Evolutionary conservation across 139 green algal species (phyloP), one percentile per base, ranked within the genome.

Genomic region (Chlorella sp.): DNA sequence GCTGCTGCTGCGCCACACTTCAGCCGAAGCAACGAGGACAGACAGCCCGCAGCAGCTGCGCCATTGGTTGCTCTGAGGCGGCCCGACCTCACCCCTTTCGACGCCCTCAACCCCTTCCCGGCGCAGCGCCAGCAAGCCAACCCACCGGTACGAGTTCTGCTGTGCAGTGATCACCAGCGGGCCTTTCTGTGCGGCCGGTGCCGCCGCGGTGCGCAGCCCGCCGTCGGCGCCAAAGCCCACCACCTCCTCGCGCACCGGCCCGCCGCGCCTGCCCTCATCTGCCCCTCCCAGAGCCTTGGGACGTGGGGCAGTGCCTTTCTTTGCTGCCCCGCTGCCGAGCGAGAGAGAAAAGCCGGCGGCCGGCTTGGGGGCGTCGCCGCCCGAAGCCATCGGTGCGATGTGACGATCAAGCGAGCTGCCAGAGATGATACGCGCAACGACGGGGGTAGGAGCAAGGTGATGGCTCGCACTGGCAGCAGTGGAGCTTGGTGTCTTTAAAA

Each of bases 141-240:
- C 82, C 53, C 68, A 92, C 91, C 83, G 87, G 91, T 89, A 93
- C 11, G 91, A 92, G 40, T 93, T 93, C 42, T 92, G 88, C 30
- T 86, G 83, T 53, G 57, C 86, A 42, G 91, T n/a, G 34, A 93
- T 93, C 24, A 93, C 42, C n/a, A 92, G 81, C 0, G 88, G 42
- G 11, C 61, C 85, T 2, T 37, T 64, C 32, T 61, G 30, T 1
- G 61, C 19, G 19, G 40, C 57, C 0, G 73, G 39, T 16, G 40
- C 42, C 48, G 40, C 81, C 22, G 87, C 91, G 16, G 75, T 90
- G 28, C 87, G 76, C 90, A 92, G 87, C 16, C 90, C 90, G 76
- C 85, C 85, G 79, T 89, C 76, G 64, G 84, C 68, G 37, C 85
- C 85, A 48, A 92, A 86, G 75, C 90, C 90, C 40, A 89, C 57